Percentiles rank a stretch among this genome's conserved stretches.
These are phyloP conservation scores for Zizania latifolia DNA, from an alignment of 176 grass and related monocot genomes.

Conservation along the genomic window DNA sequence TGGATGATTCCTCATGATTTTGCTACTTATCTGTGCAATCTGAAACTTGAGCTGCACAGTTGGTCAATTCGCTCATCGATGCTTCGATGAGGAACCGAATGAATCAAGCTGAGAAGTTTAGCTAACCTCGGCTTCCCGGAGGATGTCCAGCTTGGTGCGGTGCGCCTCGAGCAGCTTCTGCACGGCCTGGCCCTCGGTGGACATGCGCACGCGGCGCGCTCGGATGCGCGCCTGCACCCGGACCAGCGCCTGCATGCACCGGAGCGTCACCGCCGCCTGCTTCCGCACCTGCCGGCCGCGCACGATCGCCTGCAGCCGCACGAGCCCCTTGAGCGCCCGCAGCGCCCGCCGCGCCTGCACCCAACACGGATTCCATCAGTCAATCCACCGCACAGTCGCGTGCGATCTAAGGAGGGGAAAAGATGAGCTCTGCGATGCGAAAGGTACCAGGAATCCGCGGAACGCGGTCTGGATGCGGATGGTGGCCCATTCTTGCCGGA, in stretches of 20 bases:
- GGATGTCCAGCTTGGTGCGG: constrained; percentile 59
- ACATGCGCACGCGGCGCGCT: constrained; percentile 77
- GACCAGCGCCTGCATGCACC: constrained; percentile 98
- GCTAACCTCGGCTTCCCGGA: constrained; percentile 78
- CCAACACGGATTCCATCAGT: background rate
- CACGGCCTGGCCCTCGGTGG: constrained; percentile 84
- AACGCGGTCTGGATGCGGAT: constrained; percentile 95
- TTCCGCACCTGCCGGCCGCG: constrained; percentile 89
- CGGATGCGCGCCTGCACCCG: constrained; percentile 88
- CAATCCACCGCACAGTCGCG: too few relatives aligned
- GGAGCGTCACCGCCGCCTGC: constrained; percentile 88
- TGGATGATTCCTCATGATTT: background rate
- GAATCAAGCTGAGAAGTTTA: background rate
- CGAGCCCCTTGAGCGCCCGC: constrained; percentile 70
- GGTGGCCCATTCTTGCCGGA: constrained; percentile 75
- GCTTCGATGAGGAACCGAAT: background rate
- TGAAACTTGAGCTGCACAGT: too few relatives aligned
- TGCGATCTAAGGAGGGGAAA: too few relatives aligned
- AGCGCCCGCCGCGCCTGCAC: constrained; percentile 65
- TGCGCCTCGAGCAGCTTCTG: constrained; percentile 64
- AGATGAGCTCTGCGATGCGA: background rate
- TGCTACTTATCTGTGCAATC: too few relatives aligned
- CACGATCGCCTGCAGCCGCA: constrained; percentile 92
- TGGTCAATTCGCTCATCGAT: background rate
- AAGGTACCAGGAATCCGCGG: constrained; percentile 73